Evolutionary conservation across 2,329 filamentous ascomycete species (phyloP).

Genomic region (Monosporascus sp.): DNA sequence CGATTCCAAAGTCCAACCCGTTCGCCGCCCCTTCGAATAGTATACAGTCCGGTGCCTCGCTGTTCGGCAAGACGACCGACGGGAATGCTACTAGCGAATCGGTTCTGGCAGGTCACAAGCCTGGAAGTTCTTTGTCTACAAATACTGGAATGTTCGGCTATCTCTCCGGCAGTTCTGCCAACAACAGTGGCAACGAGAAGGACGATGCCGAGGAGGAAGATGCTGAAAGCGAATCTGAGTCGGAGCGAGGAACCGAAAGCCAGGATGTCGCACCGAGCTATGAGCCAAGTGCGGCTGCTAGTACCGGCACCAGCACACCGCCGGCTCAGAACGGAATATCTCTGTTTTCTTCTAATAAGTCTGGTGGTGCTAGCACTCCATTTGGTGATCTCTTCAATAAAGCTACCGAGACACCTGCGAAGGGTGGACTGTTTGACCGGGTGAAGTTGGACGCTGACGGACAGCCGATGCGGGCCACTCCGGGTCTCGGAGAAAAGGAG

Average conservation of each 20-base stretch:
- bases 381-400: conserved; percentile 15
- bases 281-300: conserved; percentile 37
- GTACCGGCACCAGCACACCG: conserved; percentile 35
- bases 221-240: conserved; percentile 40
- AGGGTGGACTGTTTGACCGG: conserved; percentile 27
- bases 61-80: conserved; percentile 29
- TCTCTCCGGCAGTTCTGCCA: conserved; percentile 52
- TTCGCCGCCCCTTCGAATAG: conserved; percentile 32
- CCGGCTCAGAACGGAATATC: conserved; percentile 28
- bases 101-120: conserved; percentile 19
- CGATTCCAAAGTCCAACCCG: conserved; percentile 23
- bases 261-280: conserved; percentile 39
- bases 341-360: conserved; percentile 27
- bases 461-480: conserved; percentile 24
- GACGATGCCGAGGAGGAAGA: conserved; percentile 41
- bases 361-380: conserved; percentile 12
- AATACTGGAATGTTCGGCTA: conserved; percentile 49
- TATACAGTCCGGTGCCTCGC: conserved; percentile 32
- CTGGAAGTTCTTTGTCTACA: conserved; percentile 18
- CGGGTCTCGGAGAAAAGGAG: conserved; percentile 13
- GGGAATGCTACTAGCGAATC: conserved; percentile 13
- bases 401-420: conserved; percentile 13
- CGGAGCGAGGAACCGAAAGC: conserved; percentile 36
- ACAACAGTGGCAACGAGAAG: conserved; percentile 46
- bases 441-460: conserved; percentile 27